Base-by-base conservation (phyloP, 1,284 basidiomycete species). In the Calocybe gambosa region DNA sequence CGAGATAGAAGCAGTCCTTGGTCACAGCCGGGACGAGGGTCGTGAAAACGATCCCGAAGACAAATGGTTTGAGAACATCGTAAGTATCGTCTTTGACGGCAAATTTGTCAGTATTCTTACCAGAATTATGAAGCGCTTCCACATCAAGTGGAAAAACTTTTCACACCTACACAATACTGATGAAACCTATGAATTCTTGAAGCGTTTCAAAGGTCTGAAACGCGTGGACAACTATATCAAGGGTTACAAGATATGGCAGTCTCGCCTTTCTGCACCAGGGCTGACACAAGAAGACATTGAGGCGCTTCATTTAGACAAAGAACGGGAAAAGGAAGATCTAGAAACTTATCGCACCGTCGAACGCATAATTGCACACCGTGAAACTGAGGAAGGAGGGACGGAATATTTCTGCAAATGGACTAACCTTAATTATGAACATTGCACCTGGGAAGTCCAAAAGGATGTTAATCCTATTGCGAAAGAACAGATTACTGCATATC, bases 191-290 rank as follows among this genome's bases (percentile, higher is more conserved):
- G 85, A 93, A 59, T 98, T 96, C 64, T 71, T 98, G 49, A 93
- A 93, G 65, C 85, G 90, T 28, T 96, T 88, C 76, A 85, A 81
- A 61, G 93, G 93, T 23, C 78, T 97, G 62, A 99, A 99, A 69
- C 89, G 93, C 47, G 92, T 99, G 49, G 95, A 98, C 68, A 99
- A 99, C 70, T 99, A 99, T 68, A 96, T 99, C 75, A 95, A 95
- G 63, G 79, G 83, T 15, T 77, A 82, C 70, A 86, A 85, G 59
- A 50, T 70, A 1, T 91, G 91, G 67, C 83, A 91, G 53, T 75
- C 80, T 5, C 80, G 84, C 36, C 72, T 92, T 18, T 73, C 69
- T 45, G 75, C 77, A 39, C 78, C 87, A 4, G 77, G 82, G 13
- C 75, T 93, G 18, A 82, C 86, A 0, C 79, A 80, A 10, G 95